These are phyloP conservation scores for Monilinia fructigena DNA, from an alignment of 2,329 filamentous ascomycete species.

Conservation along the genomic window DNA sequence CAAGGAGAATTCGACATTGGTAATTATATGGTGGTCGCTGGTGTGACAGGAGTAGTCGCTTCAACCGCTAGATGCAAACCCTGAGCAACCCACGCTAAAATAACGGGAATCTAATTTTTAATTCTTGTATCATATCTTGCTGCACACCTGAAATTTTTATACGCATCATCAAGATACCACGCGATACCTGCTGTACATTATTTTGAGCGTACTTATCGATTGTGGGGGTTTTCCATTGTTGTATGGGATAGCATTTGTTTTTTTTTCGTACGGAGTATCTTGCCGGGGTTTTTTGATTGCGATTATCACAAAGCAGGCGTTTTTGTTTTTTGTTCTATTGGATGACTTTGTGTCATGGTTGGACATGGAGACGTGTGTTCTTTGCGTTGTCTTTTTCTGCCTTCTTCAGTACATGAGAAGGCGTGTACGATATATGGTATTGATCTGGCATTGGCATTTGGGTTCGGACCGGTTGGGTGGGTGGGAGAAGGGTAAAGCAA, in stretches of 20 bases:
- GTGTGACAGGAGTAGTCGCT: not conserved
- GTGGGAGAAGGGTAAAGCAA: not conserved
- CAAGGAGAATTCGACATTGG: not conserved
- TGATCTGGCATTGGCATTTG: not conserved
- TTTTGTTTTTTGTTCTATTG: not conserved
- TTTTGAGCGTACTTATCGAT: not conserved
- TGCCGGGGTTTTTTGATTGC: not conserved
- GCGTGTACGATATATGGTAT: not conserved
- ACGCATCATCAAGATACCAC: slow-evolving; percentile 1
- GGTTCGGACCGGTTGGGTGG: not conserved
- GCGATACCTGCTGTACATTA: slow-evolving; percentile 11
- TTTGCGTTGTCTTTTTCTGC: not conserved
- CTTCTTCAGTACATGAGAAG: not conserved
- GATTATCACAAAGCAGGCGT: not conserved
- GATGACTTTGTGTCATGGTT: not conserved
- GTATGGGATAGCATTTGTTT: not conserved
- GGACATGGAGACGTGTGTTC: not conserved
- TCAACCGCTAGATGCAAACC: slow-evolving; percentile 5
- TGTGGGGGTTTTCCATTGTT: not conserved
- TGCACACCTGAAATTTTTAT: slow-evolving; percentile 1
- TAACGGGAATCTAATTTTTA: not conserved
- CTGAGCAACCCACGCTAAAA: not conserved
- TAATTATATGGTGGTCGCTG: not conserved
- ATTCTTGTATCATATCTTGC: slow-evolving; percentile 19
- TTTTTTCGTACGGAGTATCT: not conserved